Evolutionary conservation across 768 basidiomycete genomes (phyloP).

Genomic region (Tricholoma matsutake): DNA sequence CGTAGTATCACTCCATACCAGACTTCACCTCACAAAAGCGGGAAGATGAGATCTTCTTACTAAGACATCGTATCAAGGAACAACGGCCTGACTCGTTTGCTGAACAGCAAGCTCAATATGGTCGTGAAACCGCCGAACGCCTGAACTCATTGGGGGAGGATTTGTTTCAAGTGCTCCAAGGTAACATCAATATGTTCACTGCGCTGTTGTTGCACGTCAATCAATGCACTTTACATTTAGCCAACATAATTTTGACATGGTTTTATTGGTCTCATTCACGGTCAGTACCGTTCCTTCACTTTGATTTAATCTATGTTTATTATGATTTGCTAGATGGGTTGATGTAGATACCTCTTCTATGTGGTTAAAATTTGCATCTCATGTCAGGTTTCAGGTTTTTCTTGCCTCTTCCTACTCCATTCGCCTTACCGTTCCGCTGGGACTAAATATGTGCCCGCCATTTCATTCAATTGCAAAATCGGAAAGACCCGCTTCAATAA

Average conservation of each 20-base stretch:
- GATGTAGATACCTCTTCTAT: conserved; percentile 44
- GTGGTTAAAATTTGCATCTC: not conserved
- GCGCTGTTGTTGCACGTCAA: not conserved
- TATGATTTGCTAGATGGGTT: conserved; percentile 54
- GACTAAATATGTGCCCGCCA: conserved; percentile 64
- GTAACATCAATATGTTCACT: conserved; percentile 31
- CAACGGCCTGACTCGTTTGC: conserved; percentile 58
- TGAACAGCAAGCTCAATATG: conserved; percentile 57
- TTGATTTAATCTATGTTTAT: not conserved
- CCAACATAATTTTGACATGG: conserved; percentile 62
- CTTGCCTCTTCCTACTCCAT: conserved; percentile 53
- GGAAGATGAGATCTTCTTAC: conserved; percentile 54
- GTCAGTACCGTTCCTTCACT: conserved; percentile 31
- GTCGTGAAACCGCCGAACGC: conserved; percentile 47
- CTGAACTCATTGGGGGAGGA: conserved; percentile 49
- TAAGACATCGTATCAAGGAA: conserved; percentile 42
- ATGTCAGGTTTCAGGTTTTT: conserved; percentile 47
- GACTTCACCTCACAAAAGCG: conserved; percentile 2
- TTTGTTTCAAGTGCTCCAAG: conserved; percentile 60
- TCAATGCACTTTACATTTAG: conserved; percentile 29
- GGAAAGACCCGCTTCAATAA: conserved; percentile 53
- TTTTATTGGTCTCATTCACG: conserved; percentile 75
- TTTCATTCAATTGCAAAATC: conserved; percentile 65
- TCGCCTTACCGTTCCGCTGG: conserved; percentile 60
- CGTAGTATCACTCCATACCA: not conserved